Evolutionary conservation across 2,329 filamentous ascomycete species (phyloP).

Genomic region (Ramularia endophylla): DNA sequence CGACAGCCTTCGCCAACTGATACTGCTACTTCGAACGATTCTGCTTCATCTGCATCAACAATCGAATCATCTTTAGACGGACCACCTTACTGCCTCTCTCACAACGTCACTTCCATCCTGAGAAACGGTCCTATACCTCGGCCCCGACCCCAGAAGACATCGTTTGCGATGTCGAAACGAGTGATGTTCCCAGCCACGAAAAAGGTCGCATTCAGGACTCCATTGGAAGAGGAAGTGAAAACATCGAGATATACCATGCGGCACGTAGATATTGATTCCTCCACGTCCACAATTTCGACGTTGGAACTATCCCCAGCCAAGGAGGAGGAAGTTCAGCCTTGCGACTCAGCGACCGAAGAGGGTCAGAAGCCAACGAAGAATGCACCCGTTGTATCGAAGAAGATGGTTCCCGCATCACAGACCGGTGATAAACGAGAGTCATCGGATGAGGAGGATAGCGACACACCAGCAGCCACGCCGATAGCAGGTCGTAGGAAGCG

Average conservation of each 20-base stretch:
- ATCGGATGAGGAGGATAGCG: conserved; percentile 43
- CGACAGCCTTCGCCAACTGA: conserved; percentile 5
- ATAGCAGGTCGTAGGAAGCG: conserved; percentile 49
- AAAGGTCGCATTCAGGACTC: conserved; percentile 50
- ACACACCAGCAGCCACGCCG: conserved; percentile 48
- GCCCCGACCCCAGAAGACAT: conserved; percentile 14
- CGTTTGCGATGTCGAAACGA: conserved; percentile 33
- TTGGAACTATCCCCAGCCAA: conserved; percentile 20
- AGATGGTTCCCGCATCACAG: conserved; percentile 10
- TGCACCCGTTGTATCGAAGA: background rate
- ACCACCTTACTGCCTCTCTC: conserved; percentile 42
- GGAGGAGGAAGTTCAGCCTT: conserved; percentile 2
- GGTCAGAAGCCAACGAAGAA: conserved; percentile 2
- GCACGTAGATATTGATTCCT: conserved; percentile 50
- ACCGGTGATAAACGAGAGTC: conserved; percentile 40
- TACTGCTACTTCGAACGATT: conserved; percentile 17
- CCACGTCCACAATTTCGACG: conserved; percentile 28
- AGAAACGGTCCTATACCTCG: conserved; percentile 39
- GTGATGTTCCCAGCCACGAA: conserved; percentile 52
- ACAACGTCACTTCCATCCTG: conserved; percentile 42
- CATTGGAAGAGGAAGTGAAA: conserved; percentile 54
- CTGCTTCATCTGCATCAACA: conserved; percentile 34
- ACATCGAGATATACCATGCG: conserved; percentile 50
- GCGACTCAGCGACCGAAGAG: background rate
- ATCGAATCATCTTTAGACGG: conserved; percentile 29